Conservation (phyloP, 1,284 basidiomycete genomes). For the Retiboletus flavoniger region DNA sequence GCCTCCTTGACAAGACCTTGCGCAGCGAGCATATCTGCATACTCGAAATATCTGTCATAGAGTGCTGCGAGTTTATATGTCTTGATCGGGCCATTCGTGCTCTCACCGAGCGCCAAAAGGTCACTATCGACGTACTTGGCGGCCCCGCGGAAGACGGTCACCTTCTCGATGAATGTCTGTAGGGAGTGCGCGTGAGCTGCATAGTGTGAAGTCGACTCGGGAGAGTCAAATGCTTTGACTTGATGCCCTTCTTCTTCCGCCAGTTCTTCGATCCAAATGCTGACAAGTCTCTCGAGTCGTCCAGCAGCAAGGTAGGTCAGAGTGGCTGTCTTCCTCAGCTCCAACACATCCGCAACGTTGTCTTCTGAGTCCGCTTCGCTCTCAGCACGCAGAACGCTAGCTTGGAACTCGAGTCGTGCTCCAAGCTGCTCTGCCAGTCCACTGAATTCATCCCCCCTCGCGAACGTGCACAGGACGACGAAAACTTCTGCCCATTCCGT, state of each 20-base stretch:
- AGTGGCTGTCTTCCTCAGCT: conserved; percentile 86
- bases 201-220: conserved; percentile 59
- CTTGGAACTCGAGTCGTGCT: conserved; percentile 70
- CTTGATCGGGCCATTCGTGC: conserved; percentile 50
- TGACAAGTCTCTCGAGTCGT: conserved; percentile 84
- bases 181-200: conserved; percentile 87
- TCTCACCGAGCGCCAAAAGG: conserved; percentile 40
- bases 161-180: conserved; percentile 96
- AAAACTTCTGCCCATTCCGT: conserved; percentile 97
- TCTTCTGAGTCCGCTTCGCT: conserved; percentile 40
- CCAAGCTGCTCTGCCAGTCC: conserved; percentile 90
- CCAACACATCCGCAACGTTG: conserved; percentile 45
- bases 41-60: conserved; percentile 95
- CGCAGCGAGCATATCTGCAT: conserved; percentile 87
- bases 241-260: conserved; percentile 72
- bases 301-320: conserved; percentile 91
- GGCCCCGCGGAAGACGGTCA: conserved; percentile 90
- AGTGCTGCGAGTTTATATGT: conserved; percentile 83
- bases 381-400: conserved; percentile 25
- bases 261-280: conserved; percentile 93
- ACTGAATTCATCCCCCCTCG: conserved; percentile 81
- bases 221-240: conserved; percentile 14
- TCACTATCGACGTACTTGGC: conserved; percentile 87
- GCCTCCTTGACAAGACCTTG: conserved; percentile 90
- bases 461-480: conserved; percentile 95